Percentiles rank a stretch among this genome's conserved stretches.
These are phyloP conservation scores for Sporothrix brasiliensis DNA, from an alignment of 2,329 filamentous ascomycete genomes.

Conservation along the genomic window DNA sequence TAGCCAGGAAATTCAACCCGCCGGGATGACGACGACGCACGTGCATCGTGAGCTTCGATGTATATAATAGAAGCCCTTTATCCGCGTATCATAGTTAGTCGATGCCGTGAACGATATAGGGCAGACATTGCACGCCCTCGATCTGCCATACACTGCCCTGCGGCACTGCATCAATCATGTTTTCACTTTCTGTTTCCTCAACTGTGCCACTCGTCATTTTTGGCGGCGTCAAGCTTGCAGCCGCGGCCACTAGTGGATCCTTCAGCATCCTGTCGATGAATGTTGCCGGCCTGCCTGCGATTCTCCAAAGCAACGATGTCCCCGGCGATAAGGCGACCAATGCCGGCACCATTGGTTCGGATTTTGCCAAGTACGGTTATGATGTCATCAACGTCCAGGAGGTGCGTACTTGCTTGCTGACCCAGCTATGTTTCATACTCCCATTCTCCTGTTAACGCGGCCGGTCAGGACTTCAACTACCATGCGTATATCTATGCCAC, in stretches of 20 bases:
- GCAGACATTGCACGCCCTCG: not conserved
- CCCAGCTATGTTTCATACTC: no score
- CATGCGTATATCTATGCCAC: conserved; percentile 65
- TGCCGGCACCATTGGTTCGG: conserved; percentile 57
- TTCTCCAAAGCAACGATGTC: conserved; percentile 62
- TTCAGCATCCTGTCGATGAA: conserved; percentile 61
- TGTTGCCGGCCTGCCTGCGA: conserved; percentile 60
- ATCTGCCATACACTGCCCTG: not conserved
- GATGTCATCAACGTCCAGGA: conserved; percentile 69
- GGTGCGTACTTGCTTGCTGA: conserved; percentile 40
- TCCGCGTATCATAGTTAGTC: not conserved
- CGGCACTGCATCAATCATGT: not conserved
- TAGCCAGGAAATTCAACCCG: not conserved
- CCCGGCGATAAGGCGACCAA: conserved; percentile 65
- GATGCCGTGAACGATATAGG: not conserved
- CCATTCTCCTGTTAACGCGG: not conserved
- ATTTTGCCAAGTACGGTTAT: conserved; percentile 60
- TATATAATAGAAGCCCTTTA: not conserved
- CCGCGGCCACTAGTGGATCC: conserved; percentile 39
- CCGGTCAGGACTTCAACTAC: conserved; percentile 63
- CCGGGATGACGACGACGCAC: not conserved
- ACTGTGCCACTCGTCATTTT: not conserved
- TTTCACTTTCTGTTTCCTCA: not conserved
- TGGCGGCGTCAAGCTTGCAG: not conserved
- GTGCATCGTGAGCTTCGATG: not conserved